A percentile compares a stretch with the other conserved stretches of the same genome.
Evolutionary conservation across 2,329 filamentous ascomycete genomes (phyloP).

Genomic region (Phaeosphaeria sp.): DNA sequence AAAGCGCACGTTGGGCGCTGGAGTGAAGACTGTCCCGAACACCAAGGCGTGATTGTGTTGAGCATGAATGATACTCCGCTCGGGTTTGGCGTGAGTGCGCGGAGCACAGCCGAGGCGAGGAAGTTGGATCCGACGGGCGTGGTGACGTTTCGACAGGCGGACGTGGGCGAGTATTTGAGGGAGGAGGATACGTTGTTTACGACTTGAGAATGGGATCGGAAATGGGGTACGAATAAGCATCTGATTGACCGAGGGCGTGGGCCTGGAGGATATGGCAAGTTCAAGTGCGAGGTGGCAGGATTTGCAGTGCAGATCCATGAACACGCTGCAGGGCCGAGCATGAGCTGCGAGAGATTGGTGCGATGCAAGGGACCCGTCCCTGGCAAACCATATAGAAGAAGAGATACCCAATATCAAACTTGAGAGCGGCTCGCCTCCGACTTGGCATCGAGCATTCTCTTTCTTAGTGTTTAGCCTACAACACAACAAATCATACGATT

Average conservation of each 20-base stretch:
- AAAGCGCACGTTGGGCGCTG: slow-evolving; percentile 83
- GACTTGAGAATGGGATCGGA: slow-evolving; percentile 46
- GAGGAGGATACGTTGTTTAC: slow-evolving; percentile 74
- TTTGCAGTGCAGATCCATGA: too few species aligned
- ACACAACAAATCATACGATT: too few species aligned
- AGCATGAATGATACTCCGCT: slow-evolving; percentile 88
- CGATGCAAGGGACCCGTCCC: too few species aligned
- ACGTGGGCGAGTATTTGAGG: slow-evolving; percentile 92
- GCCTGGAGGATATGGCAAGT: too few species aligned
- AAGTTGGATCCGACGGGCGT: slow-evolving; percentile 89
- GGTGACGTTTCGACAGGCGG: slow-evolving; percentile 87
- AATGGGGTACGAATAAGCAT: not conserved
- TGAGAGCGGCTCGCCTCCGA: too few species aligned
- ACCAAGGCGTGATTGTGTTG: slow-evolving; percentile 88
- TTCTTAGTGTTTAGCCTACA: too few species aligned
- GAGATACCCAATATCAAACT: not conserved
- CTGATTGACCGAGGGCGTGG: not conserved
- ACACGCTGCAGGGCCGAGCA: too few species aligned
- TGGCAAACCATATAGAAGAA: not conserved
- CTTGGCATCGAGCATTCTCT: not conserved
- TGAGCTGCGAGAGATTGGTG: too few species aligned
- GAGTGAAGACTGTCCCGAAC: slow-evolving; percentile 91
- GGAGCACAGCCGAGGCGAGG: slow-evolving; percentile 82
- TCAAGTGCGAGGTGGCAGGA: too few species aligned
- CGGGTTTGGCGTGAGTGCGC: slow-evolving; percentile 91